Conservation (phyloP, 106 monocot species). For the Dendrobium huoshanense region DNA sequence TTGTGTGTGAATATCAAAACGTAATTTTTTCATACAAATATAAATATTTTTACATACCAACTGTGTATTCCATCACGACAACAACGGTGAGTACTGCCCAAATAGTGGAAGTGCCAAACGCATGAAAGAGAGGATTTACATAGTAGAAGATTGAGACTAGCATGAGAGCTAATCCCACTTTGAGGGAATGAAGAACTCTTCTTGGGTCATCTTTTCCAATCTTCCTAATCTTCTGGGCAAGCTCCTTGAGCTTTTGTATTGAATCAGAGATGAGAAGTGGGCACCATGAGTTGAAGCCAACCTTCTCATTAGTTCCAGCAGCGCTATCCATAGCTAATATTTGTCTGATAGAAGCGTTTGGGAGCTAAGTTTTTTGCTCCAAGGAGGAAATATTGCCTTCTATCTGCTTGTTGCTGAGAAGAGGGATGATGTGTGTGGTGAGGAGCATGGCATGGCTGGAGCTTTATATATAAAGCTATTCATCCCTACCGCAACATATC, state of each 20-base stretch:
- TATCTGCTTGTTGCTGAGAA: background rate
- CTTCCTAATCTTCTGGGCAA: slow-evolving; percentile 18
- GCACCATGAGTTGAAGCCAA: too few relatives aligned
- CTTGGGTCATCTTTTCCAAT: too few relatives aligned
- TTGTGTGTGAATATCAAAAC: too few relatives aligned
- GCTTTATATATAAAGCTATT: background rate
- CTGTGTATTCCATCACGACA: slow-evolving; percentile 67
- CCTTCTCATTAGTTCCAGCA: too few relatives aligned
- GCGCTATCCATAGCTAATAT: too few relatives aligned
- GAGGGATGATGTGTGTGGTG: background rate
- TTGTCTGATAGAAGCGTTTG: too few relatives aligned
- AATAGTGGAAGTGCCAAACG: slow-evolving; percentile 40
- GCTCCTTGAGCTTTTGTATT: slow-evolving; percentile 7
- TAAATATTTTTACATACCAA: slow-evolving; percentile 15
- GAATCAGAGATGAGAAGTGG: background rate
- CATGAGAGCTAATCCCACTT: too few relatives aligned
- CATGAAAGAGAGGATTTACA: slow-evolving; percentile 38
- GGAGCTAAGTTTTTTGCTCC: too few relatives aligned
- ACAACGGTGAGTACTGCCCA: slow-evolving; percentile 71
- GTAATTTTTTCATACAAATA: too few relatives aligned
- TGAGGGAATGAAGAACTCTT: too few relatives aligned
- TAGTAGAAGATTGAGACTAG: slow-evolving; percentile 51
- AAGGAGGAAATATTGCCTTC: slow-evolving; percentile 5
- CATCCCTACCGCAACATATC: too few relatives aligned
- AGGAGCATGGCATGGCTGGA: background rate